Conservation (phyloP, 2,329 filamentous ascomycete genomes). For the Pyrenophora seminiperda region DNA sequence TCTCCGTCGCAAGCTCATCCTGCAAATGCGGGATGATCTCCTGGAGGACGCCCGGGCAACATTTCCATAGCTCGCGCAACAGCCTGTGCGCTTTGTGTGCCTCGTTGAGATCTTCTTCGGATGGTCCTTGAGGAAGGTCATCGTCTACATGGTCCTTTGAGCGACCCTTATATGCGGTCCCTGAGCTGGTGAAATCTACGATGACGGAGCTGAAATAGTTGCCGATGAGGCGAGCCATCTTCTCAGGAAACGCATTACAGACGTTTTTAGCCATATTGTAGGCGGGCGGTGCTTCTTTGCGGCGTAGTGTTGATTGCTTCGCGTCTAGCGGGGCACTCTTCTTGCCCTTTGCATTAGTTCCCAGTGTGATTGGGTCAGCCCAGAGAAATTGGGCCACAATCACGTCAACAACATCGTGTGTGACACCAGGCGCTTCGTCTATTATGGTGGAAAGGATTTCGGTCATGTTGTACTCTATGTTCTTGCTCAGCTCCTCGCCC, state of each 20-base stretch:
- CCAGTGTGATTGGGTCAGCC: conserved; percentile 69
- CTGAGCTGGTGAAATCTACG: conserved; percentile 70
- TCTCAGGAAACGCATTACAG: conserved; percentile 85
- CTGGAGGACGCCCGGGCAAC: conserved; percentile 82
- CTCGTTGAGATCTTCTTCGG: conserved; percentile 84
- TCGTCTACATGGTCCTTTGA: conserved; percentile 52
- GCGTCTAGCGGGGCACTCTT: conserved; percentile 63
- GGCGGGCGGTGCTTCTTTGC: conserved; percentile 86
- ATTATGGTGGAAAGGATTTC: conserved; percentile 82
- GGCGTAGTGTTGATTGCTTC: conserved; percentile 80
- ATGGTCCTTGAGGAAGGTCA: conserved; percentile 63
- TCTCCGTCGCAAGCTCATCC: conserved; percentile 88
- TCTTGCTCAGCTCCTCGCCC: conserved; percentile 84
- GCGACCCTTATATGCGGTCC: conserved; percentile 26
- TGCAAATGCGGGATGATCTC: conserved; percentile 95
- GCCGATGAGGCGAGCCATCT: conserved; percentile 92
- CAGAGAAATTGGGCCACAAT: conserved; percentile 95
- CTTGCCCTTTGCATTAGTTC: conserved; percentile 56
- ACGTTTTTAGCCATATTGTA: conserved; percentile 97
- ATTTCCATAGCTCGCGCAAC: conserved; percentile 91
- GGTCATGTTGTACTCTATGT: conserved; percentile 91
- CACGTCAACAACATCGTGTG: conserved; percentile 82
- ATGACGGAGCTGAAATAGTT: conserved; percentile 98
- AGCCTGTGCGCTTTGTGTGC: conserved; percentile 87
- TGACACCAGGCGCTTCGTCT: conserved; percentile 80